Evolutionary conservation across 2,329 filamentous ascomycete genomes (phyloP), one percentile per base, ranked within the genome.

Genomic region (Xylaria hypoxylon): DNA sequence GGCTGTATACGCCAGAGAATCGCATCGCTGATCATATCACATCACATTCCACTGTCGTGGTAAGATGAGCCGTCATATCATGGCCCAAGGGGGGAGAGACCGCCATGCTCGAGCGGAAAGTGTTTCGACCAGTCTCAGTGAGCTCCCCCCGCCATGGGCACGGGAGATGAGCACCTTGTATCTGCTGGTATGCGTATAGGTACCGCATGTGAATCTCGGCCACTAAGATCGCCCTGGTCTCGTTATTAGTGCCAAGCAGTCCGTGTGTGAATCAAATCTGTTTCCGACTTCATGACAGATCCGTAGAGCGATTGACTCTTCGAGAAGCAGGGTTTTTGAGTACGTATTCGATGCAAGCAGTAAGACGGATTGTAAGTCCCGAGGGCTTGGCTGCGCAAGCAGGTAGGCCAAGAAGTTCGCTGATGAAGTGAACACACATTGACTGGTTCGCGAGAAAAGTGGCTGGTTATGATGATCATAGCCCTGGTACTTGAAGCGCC

Each of bases 351-450:
- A 68, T 67, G 55, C 68, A 68, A 51, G 68, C 62, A 62, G 68
- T 68, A 65, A 68, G 68, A 64, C 65, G 68, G 68, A 58, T 59
- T 59, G 28, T 44, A 65, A 63, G 62, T 63, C 68, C 65, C 68
- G 68, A 65, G 64, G 48, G 68, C 68, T 68, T 69, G 68, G 68
- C 65, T 63, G 62, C 59, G 56, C 65, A 51, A 63, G 52, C 51
- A 65, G 57, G 56, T 56, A 58, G 63, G 67, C 64, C 62, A 64
- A 66, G 67, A 64, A 55, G 59, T 47, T 63, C 56, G 38, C 22
- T 51, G 59, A 62, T 35, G 52, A 61, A 48, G 35, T 44, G 57
- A 61, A 48, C 31, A 67, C 13, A 53, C 47, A 60, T 58, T 59
- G 38, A 53, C 44, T 44, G 57, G 57, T 60, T 64, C 48, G 52